Percentiles rank a stretch among this genome's conserved stretches.
Conservation (phyloP, 768 basidiomycete species). For the Kondoa malvinella region DNA sequence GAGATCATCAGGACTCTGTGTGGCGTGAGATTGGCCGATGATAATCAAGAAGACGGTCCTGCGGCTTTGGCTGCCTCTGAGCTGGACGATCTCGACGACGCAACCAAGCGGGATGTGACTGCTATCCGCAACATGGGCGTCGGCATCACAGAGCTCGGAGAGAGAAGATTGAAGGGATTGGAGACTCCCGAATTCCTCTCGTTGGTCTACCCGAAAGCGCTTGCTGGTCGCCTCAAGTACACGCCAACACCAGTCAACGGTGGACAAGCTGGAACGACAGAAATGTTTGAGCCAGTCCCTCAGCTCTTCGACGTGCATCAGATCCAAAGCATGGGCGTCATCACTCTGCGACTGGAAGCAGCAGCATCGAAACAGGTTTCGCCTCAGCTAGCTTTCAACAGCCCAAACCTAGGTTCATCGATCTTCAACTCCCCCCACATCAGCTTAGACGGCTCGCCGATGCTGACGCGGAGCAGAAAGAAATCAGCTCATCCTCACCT, state of each 20-base stretch:
- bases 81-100: conserved; percentile 29
- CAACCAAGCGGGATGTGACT: conserved; percentile 41
- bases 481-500: conserved; percentile 14
- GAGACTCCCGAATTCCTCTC: conserved; percentile 78
- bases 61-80: conserved; percentile 10
- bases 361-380: background rate
- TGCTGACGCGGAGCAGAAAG: conserved; percentile 13
- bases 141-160: conserved; percentile 57
- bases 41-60: conserved; percentile 18
- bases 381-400: background rate
- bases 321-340: conserved; percentile 5
- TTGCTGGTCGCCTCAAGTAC: conserved; percentile 34
- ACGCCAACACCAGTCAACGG: background rate
- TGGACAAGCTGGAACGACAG: conserved; percentile 3
- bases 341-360: conserved; percentile 16
- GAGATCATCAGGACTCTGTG: conserved; percentile 30
- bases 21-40: conserved; percentile 29
- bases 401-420: background rate
- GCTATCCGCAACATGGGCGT: conserved; percentile 58
- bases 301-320: conserved; percentile 12
- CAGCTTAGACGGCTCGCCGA: conserved; percentile 6
- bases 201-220: conserved; percentile 57
- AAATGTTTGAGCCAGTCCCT: conserved; percentile 4
- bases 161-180: conserved; percentile 82
- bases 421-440: conserved; percentile 9